Evolutionary conservation across 441 rosid genomes (phyloP).

Genomic region (Caryocar brasiliense): DNA sequence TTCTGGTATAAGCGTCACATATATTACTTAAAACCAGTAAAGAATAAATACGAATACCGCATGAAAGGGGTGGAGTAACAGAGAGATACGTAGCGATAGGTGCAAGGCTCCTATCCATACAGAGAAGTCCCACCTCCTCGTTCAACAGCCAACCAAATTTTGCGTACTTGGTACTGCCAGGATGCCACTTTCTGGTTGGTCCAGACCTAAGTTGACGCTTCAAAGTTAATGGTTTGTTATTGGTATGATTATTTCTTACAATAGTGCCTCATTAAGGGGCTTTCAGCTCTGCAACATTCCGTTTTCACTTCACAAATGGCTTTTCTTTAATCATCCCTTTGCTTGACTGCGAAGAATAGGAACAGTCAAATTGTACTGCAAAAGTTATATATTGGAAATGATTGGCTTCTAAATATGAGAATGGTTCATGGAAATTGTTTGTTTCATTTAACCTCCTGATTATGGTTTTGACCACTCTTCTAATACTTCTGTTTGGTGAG

Average conservation of each 20-base stretch:
- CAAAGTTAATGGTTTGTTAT: constrained; percentile 8
- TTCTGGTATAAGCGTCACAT: not conserved
- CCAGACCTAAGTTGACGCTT: constrained; percentile 10
- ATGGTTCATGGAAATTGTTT: too few species aligned
- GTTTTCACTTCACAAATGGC: not conserved
- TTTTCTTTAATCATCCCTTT: not conserved
- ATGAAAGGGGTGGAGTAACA: constrained; percentile 19
- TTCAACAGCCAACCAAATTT: constrained; percentile 1
- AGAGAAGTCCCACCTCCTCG: constrained; percentile 22
- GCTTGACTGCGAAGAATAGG: constrained; percentile 18
- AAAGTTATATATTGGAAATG: too few species aligned
- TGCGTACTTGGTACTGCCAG: constrained; percentile 5
- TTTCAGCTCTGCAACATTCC: not conserved
- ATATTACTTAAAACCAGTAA: too few species aligned
- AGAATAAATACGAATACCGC: too few species aligned
- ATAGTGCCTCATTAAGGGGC: not conserved
- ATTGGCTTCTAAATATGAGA: too few species aligned
- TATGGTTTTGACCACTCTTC: constrained; percentile 14
- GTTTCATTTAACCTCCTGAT: constrained; percentile 19
- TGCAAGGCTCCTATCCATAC: constrained; percentile 55
- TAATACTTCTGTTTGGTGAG: constrained; percentile 32
- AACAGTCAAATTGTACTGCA: too few species aligned
- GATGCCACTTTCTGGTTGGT: not conserved
- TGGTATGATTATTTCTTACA: not conserved
- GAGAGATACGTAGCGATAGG: constrained; percentile 54